Evolutionary conservation across 139 green algal species (phyloP).

Genomic region (Chlorella sp.): DNA sequence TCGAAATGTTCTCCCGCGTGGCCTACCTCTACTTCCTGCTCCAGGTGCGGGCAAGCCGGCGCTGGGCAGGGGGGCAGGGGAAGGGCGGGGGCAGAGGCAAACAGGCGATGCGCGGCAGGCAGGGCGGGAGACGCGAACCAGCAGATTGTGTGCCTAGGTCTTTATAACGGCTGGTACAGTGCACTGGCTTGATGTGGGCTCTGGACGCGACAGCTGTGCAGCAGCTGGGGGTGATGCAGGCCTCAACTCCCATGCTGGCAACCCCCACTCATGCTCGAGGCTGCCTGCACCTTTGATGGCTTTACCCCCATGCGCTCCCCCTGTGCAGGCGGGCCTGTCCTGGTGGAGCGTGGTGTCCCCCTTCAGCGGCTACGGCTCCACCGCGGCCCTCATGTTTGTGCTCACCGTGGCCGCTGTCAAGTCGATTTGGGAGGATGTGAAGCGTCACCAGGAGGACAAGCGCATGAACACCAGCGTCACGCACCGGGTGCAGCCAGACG

Average conservation of each 20-base stretch:
- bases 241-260: no score
- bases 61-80: neutral
- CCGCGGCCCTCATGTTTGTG: slow-evolving; percentile 68
- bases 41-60: slow-evolving; percentile 30
- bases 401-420: slow-evolving; percentile 68
- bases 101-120: no score
- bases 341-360: slow-evolving; percentile 66
- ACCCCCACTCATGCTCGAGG: no score
- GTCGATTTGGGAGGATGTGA: slow-evolving; percentile 67
- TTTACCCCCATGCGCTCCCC: neutral
- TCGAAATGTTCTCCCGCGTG: slow-evolving; percentile 81
- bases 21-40: slow-evolving; percentile 90
- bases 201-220: no score
- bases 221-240: no score
- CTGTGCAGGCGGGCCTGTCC: slow-evolving; percentile 55
- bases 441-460: slow-evolving; percentile 67
- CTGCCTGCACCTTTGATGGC: no score
- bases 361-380: slow-evolving; percentile 60
- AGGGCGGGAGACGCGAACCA: no score
- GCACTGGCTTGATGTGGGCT: no score
- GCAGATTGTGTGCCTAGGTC: no score
- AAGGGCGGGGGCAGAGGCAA: neutral
- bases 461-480: slow-evolving; percentile 67
- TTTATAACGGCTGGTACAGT: no score
- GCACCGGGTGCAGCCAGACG: slow-evolving; percentile 60